Percentiles rank a stretch among this genome's conserved stretches.
phyloP scores from a whole-genome alignment of 495 filamentous ascomycete genomes.

The Tuber calosporum region DNA sequence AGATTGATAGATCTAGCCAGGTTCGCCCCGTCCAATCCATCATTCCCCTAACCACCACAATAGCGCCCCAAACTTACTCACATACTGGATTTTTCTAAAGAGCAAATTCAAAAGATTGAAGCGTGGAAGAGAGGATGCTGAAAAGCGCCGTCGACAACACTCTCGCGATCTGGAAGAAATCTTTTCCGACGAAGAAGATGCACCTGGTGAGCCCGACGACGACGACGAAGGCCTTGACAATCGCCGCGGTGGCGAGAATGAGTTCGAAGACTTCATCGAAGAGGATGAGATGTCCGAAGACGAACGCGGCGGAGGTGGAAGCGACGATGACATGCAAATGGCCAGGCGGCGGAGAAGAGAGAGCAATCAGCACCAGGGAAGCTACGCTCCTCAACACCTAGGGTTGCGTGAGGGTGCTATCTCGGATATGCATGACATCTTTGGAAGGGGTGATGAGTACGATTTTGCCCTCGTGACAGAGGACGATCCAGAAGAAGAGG shows the following conservation, averaged over 20 bases:
- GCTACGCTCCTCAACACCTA: slow-evolving; percentile 34
- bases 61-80: not conserved
- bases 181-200: slow-evolving; percentile 91
- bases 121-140: slow-evolving; percentile 74
- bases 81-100: slow-evolving; percentile 45
- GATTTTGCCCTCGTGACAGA: slow-evolving; percentile 84
- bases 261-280: slow-evolving; percentile 96
- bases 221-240: slow-evolving; percentile 51
- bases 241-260: slow-evolving; percentile 58
- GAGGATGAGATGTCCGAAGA: slow-evolving; percentile 81
- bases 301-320: slow-evolving; percentile 64
- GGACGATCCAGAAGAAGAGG: slow-evolving; percentile 68
- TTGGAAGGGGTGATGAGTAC: slow-evolving; percentile 91
- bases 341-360: slow-evolving; percentile 44
- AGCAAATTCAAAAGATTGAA: slow-evolving; percentile 92
- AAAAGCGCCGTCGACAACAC: slow-evolving; percentile 50
- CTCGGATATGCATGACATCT: slow-evolving; percentile 90
- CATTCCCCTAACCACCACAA: not conserved
- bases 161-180: slow-evolving; percentile 75
- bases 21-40: slow-evolving; percentile 11
- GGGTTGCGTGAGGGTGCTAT: slow-evolving; percentile 80
- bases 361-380: slow-evolving; percentile 24
- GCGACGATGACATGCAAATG: slow-evolving; percentile 82
- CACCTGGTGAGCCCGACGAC: slow-evolving; percentile 48
- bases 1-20: slow-evolving; percentile 27